phyloP scores from a whole-genome alignment of 192 early-diverging fungal genomes.

The Coemansia sp. region DNA sequence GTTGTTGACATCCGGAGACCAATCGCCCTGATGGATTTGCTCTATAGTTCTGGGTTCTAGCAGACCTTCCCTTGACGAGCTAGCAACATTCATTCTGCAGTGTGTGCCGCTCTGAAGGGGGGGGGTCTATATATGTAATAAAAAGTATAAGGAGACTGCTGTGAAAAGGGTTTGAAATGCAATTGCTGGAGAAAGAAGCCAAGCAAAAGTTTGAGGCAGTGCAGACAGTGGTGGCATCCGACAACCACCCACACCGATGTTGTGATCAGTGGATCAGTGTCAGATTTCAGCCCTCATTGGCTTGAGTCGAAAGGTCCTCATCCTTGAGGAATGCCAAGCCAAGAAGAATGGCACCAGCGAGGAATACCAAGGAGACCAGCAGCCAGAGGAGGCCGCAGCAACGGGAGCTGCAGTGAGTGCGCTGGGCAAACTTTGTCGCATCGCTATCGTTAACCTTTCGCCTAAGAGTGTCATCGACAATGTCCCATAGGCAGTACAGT shows the following conservation, averaged over 20 bases:
- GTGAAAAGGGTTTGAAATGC: neutral
- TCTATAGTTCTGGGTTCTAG: conserved; percentile 28
- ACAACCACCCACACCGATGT: too few relatives aligned
- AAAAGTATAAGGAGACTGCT: neutral
- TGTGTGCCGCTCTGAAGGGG: neutral
- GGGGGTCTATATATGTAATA: neutral
- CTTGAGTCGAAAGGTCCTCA: too few relatives aligned
- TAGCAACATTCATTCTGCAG: conserved; percentile 7
- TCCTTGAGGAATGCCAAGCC: conserved; percentile 81
- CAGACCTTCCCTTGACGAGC: conserved; percentile 6
- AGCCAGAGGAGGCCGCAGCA: conserved; percentile 94
- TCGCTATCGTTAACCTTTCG: conserved; percentile 95
- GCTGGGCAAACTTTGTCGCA: conserved; percentile 79
- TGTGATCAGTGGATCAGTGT: too few relatives aligned
- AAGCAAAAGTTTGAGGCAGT: too few relatives aligned
- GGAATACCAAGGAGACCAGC: conserved; percentile 76
- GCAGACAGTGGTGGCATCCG: too few relatives aligned
- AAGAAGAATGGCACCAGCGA: conserved; percentile 73
- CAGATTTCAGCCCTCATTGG: too few relatives aligned
- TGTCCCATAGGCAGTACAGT: conserved; percentile 93
- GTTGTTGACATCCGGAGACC: conserved; percentile 34
- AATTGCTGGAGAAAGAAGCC: too few relatives aligned
- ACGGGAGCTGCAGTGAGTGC: conserved; percentile 74
- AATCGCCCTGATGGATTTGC: conserved; percentile 38
- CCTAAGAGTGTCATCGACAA: conserved; percentile 87